Evolutionary conservation across 2,329 filamentous ascomycete genomes (phyloP), one percentile per base, ranked within the genome.

Genomic region (Colletotrichum caudatum): DNA sequence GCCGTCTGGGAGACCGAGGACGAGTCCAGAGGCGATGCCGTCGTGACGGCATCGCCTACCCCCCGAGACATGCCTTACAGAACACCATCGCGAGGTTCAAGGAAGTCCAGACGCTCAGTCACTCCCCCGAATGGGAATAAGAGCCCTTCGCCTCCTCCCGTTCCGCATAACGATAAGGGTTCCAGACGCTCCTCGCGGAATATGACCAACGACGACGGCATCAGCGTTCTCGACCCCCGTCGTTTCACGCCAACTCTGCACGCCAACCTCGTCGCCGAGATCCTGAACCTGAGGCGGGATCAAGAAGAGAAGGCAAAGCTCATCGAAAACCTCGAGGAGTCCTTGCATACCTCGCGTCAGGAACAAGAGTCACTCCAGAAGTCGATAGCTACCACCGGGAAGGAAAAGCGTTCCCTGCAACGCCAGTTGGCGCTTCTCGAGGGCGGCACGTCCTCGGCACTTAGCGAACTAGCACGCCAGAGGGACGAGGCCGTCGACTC

Each of bases 211-310:
- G 90, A 95, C 74, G 92, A 95, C 74, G 89, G 84, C 56, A 90
- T 94, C 69, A 87, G 89, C 75, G 90, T 94, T 29, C 85, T 98
- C 39, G 96, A 99, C 78, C 94, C 96, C 3, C 90, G 95, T 66
- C 90, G 96, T 48, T 98, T 99, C 78, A 99, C 96, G 0, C 96
- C 96, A 1, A 98, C 95, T 0, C 84, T 99, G 14, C 96, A 98
- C 80, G 96, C 96, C 11, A 98, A 94, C 61, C 85, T 99, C 8
- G 95, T 99, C 0, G 95, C 95, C 0, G 96, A 99, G 80, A 99
- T 99, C 74, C 85, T 99, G 50, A 90, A 91, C 2, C 83, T 99
- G 61, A 90, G 95, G 29, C 88, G 96, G 69, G 96, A 99, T 74
- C 90, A 98, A 73, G 96, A 99, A 78, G 94, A 93, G 53, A 98